Base-by-base conservation (phyloP, 2,329 filamentous ascomycete species). In the Onygenales sp. region DNA sequence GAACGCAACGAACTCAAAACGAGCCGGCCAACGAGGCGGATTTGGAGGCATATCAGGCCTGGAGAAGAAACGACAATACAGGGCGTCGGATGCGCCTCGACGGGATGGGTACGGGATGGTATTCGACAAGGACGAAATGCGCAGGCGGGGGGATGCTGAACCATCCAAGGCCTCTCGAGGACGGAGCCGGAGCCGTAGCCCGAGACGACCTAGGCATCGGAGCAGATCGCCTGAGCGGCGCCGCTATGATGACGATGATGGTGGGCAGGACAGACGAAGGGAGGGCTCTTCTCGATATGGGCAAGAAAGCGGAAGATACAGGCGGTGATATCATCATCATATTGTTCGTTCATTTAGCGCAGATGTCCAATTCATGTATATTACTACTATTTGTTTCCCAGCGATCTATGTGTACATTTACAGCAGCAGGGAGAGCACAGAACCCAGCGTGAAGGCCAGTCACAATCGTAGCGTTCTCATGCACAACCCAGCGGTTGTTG, bases 51-150 rank as follows among this genome's bases (percentile, higher is more conserved):
- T 97, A 35, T 82, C 84, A 54, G 85, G 86, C 58, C 75, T 98
- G 55, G 91, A 97, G 73, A 93, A 90, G 77, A 87, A 88, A 72
- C 82, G 87, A 54, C 93, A 97, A 63, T 98, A 97, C 66, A 81
- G 89, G 57, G 81, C 82, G n/a, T 79, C 84, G 38, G 80, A 81
- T 21, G 75, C 78, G 13, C 68, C 71, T 53, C 61, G 63, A 27
- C 55, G 67, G 33, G 71, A 70, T 53, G 73, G 78, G 50, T 95
- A 94, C 65, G 79, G 81, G 52, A 90, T 94, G 82, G 84, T 95
- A 0, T 88, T 94, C 66, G 86, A 89, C 56, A 83, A 86, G 52
- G 80, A 86, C 51, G 84, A 87, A 56, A 78, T 86, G 69, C 77
- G 76, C 50, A 75, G 75, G 27, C 73, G 75, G 31, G 63, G 11